phyloP scores from a whole-genome alignment of 2,329 filamentous ascomycete genomes.

The Lachnellula suecica region DNA sequence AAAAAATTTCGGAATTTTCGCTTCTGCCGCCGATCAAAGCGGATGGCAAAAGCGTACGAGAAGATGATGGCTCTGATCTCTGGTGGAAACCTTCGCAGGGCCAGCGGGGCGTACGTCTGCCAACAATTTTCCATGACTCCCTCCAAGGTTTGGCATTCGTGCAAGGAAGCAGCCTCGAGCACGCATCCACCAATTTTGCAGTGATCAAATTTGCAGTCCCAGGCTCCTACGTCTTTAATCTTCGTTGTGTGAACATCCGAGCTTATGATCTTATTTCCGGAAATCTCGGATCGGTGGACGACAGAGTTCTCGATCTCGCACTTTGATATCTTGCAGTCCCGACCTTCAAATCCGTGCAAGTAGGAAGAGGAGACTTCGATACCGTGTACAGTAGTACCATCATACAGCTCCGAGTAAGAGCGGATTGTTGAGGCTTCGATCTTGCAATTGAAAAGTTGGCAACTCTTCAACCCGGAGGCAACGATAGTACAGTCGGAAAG shows the following conservation, averaged over 20 bases:
- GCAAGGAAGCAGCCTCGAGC: background rate
- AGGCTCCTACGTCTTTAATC: background rate
- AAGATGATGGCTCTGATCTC: background rate
- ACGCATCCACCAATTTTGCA: background rate
- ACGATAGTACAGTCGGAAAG: background rate
- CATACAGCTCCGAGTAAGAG: background rate
- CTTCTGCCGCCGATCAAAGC: no score
- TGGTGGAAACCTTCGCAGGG: background rate
- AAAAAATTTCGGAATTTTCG: no score
- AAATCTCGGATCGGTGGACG: background rate
- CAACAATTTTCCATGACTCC: background rate
- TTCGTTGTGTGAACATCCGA: background rate
- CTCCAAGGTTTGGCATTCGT: background rate
- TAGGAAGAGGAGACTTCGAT: background rate
- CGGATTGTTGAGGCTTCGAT: background rate
- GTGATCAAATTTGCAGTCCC: background rate
- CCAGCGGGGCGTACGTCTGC: background rate
- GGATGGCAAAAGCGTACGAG: background rate
- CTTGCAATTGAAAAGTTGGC: background rate
- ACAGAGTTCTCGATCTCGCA: background rate
- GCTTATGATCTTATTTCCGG: background rate
- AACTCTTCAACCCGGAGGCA: background rate
- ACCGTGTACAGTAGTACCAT: background rate
- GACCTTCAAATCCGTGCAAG: background rate
- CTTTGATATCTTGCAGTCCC: background rate